Evolutionary conservation across 2,329 filamentous ascomycete species (phyloP), one percentile per base, ranked within the genome.

Genomic region (Seiridium unicorne): DNA sequence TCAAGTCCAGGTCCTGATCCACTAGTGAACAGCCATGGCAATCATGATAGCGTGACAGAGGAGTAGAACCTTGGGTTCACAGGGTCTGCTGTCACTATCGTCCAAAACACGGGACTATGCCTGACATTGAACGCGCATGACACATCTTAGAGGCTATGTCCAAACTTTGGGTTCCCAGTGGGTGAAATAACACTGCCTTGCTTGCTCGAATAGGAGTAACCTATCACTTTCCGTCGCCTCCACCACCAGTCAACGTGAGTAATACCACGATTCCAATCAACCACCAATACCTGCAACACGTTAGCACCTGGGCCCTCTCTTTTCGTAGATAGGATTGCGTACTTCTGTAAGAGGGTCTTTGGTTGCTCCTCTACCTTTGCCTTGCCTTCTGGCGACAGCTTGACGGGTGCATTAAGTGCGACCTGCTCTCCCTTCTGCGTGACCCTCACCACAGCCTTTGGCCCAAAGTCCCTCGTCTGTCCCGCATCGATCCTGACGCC

Each of bases 271-370:
- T 78, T 26, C 76, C 81, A 73, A 87, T 73, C 65, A 86, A 71
- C 86, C 86, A 89, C 87, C 87, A 90, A 71, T 89, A 89, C 73
- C 85, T 88, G 65, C 56, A 59, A 34, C 51, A 59, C 34, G 69
- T 79, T 72, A 81, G 77, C 69, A 70, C 44, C 34, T 26, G 35
- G 26, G 35, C n/a, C 5, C 47, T 49, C 5, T 35, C 35, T 10
- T 5, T 44, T 3, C 18, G 18, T 26, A 26, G 18, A 26, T 26
- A 26, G 18, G 18, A 26, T 26, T 26, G 18, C 82, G 68, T 78
- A 89, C 87, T 88, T 89, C 74, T 89, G 87, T 60, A 90, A 70
- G 63, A 90, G 80, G 1, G 83, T 80, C 81, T 89, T 90, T 76
- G 89, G 85, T 58, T 74, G 74, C 69, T 81, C 80, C 62, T 79